Evolutionary conservation across 306 rosid species (phyloP), one percentile per base, ranked within the genome.

Genomic region (Cucurbita ficifolia): DNA sequence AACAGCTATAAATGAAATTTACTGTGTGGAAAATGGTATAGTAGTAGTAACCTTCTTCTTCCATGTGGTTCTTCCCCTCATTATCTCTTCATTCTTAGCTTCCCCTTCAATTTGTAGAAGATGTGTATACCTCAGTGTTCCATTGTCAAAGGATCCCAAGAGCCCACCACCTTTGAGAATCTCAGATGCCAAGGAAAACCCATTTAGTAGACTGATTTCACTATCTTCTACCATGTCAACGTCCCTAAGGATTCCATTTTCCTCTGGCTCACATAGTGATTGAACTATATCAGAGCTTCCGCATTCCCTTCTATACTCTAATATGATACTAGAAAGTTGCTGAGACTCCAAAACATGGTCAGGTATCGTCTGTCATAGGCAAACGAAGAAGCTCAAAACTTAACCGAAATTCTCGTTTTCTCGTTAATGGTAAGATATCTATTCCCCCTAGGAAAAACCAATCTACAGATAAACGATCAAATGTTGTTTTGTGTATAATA

Each of bases 221-320:
- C 77, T 77, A 7, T 83, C 80, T 70, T 86, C 76, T 79, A 83
- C 78, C 73, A 79, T 84, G 50, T 73, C 59, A 52, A 80, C 82
- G 19, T 84, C 88, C 71, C 78, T 35, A 10, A 82, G 79, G 51
- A 79, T 81, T 67, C 84, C 96, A n/a, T 86, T 90, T 29, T 86
- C 88, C 73, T 88, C 95, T 4, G 93, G 89, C 42, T 90, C 83
- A 76, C 98, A 90, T 36, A 90, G 85, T 72, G 97, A 88, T 59
- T 90, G 83, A 61, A 93, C 97, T 80, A 71, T 68, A 75, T 90
- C 96, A 56, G 90, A 86, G 54, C 89, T 89, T 29, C 92, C 90
- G 75, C 98, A 93, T 46, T 90, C 97, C 81, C 86, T 89, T 83
- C 96, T 83, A 54, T 88, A 90, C 75, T 90, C 96, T 59, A 93